Percentiles rank a stretch among this genome's conserved stretches.
phyloP scores from a whole-genome alignment of 2,329 filamentous ascomycete species.

The Cucurbitaria berberidis region DNA sequence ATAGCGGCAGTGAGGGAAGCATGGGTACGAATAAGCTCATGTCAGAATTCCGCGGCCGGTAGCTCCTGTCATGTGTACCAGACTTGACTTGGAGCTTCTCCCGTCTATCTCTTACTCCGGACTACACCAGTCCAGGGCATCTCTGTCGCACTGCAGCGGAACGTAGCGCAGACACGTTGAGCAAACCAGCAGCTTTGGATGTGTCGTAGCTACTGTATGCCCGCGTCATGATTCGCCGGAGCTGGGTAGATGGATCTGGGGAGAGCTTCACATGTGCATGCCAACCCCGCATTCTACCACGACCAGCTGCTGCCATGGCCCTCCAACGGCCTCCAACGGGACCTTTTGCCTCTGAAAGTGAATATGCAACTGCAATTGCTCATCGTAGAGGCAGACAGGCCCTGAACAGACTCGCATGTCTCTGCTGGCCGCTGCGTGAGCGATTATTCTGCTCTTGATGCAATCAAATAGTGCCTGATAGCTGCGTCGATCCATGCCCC shows the following conservation, averaged over 20 bases:
- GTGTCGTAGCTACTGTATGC: constrained; percentile 18
- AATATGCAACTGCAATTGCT: constrained; percentile 1
- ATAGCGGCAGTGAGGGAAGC: background rate
- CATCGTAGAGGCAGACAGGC: background rate
- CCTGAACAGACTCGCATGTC: background rate
- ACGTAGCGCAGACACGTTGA: constrained; percentile 3
- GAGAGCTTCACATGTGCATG: constrained; percentile 33
- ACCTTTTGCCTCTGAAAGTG: background rate
- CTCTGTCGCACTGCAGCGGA: constrained; percentile 4
- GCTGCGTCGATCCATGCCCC: constrained; percentile 25
- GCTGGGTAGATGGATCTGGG: constrained; percentile 15
- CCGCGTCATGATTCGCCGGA: constrained; percentile 27
- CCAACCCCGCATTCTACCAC: constrained; percentile 32
- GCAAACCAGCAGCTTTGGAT: constrained; percentile 12
- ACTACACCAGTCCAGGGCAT: constrained; percentile 2
- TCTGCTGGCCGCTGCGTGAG: constrained; percentile 10
- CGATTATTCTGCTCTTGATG: constrained; percentile 18
- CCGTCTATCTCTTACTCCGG: no score
- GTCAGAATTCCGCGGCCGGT: constrained; percentile 36
- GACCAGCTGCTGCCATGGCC: background rate
- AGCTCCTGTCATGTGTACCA: constrained; percentile 12
- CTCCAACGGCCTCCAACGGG: background rate
- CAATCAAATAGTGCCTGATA: constrained; percentile 18
- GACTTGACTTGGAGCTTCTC: no score
- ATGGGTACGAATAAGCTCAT: background rate